Evolutionary conservation across 192 early-diverging fungal genomes (phyloP), one percentile per base, ranked within the genome.

Genomic region (Spizellomyces punctatus): DNA sequence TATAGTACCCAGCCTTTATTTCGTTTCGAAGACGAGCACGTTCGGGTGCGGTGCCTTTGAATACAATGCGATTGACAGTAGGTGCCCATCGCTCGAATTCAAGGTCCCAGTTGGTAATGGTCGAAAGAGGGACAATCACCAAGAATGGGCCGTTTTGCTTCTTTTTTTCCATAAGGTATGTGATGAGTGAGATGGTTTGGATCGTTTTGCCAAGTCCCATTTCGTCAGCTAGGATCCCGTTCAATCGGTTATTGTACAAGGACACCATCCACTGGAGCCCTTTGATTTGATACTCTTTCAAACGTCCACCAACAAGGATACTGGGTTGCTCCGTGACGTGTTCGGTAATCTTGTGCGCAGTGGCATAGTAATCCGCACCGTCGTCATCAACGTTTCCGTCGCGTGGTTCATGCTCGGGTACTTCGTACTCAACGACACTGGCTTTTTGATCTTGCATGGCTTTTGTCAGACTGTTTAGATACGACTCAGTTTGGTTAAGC

Each of bases 221-320:
- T 81, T 95, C 94, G 76, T 98, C 96, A 58, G 97, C 97, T 66
- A 99, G 75, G 72, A 99, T 98, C 55, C 98, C 98, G 78, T 99
- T 99, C 44, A 99, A 82, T 58, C 93, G 79, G 80, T 99, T 99
- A 79, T 99, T 99, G 83, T 98, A 99, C 57, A 99, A 81, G 16
- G 95, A 96, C 22, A 98, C 93, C 97, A 99, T 98, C 98, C 98
- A 99, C 84, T 99, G 91, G 21, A 99, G 82, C 67, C 98, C 98
- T 70, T 94, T 96, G 71, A 97, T 65, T 78, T 95, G 98, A 79
- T 99, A 99, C 36, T 98, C 96, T 80, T 99, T 99, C 58, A 99
- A 80, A 17, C 79, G 85, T 49, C 98, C 98, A 45, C 98, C 96
- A 9, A 91, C 83, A 71, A 99, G 76, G 19, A 98, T 91, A 56